Evolutionary conservation across 106 monocot genomes (phyloP), one percentile per base, ranked within the genome.

Genomic region (Dioscorea zingiberensis): DNA sequence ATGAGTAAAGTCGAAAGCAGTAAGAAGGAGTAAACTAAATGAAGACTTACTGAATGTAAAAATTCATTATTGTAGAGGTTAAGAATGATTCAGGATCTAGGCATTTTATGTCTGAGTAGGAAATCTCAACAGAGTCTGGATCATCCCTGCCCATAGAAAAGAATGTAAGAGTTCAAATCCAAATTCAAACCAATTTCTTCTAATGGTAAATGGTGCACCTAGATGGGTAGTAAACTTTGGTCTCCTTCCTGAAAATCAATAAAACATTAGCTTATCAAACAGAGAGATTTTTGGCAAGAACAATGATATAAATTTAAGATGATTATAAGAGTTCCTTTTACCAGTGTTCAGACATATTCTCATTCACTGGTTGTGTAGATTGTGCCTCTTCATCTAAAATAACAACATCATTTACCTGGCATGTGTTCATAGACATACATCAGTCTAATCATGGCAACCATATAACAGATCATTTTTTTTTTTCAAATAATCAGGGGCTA

Each of bases 1-100:
- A 8, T 17, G 4, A 48, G 51, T 16, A 26, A 26, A 45, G 2
- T 63, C 21, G 38, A 45, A 67, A 28, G 18, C 16, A 30, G 66
- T 21, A 15, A 59, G 21, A 7, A 60, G 10, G 0, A 26, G 8
- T 7, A 8, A 44, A 15, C 9, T 2, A 47, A 38, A 6, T 38
- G 38, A 30, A 62, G 21, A 70, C 91, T 84, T 74, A 97, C 97
- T 44, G 71, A 51, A 97, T 92, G 66, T 86, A 97, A 71, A 88
- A 97, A 70, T 92, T 92, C 88, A 97, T 86, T 69, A 97, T 86
- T 54, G 80, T 71, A 68, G 97, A 97, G 44, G 91, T 81, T 46
- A 92, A 61, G 65, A 79, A 88, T 45, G 74, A 77, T 63, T 80
- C 81, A 56, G 97, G 92, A 46, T 84, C 80, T n/a, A 97, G 72